Conservation (phyloP, 2,329 filamentous ascomycete species). For the Escovopsis sp. region DNA sequence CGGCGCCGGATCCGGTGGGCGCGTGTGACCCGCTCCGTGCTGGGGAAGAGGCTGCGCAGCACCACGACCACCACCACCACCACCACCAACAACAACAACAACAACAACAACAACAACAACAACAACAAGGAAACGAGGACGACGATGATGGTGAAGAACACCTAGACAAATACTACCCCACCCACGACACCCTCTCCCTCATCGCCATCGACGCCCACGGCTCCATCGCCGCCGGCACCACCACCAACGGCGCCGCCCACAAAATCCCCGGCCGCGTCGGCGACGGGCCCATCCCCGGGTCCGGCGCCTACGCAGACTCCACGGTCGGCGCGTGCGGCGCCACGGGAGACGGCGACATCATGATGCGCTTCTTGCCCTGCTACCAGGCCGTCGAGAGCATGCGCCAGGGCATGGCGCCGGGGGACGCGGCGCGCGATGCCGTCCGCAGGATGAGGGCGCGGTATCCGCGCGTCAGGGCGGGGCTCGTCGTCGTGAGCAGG, state of each 20-base stretch:
- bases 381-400: constrained; percentile 42
- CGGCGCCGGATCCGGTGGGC: no score
- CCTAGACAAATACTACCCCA: no score
- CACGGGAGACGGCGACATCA: constrained; percentile 40
- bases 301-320: constrained; percentile 38
- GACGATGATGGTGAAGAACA: no score
- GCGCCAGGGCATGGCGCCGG: constrained; percentile 30
- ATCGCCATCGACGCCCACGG: constrained; percentile 28
- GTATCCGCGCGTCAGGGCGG: constrained; percentile 30
- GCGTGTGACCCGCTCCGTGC: background rate
- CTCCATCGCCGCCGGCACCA: constrained; percentile 37
- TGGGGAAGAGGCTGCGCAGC: no score
- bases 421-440: constrained; percentile 33
- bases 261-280: constrained; percentile 40
- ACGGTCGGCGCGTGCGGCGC: constrained; percentile 40
- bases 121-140: background rate
- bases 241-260: constrained; percentile 38
- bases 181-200: constrained; percentile 40
- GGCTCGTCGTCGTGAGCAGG: constrained; percentile 34
- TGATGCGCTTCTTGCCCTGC: constrained; percentile 42
- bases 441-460: constrained; percentile 32
- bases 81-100: no score
- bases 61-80: no score
- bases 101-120: background rate
- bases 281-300: constrained; percentile 38